Percentiles rank a stretch among this genome's conserved stretches.
These are phyloP conservation scores for Thalia dealbata DNA, from an alignment of 176 grass and related monocot species.

Conservation along the genomic window DNA sequence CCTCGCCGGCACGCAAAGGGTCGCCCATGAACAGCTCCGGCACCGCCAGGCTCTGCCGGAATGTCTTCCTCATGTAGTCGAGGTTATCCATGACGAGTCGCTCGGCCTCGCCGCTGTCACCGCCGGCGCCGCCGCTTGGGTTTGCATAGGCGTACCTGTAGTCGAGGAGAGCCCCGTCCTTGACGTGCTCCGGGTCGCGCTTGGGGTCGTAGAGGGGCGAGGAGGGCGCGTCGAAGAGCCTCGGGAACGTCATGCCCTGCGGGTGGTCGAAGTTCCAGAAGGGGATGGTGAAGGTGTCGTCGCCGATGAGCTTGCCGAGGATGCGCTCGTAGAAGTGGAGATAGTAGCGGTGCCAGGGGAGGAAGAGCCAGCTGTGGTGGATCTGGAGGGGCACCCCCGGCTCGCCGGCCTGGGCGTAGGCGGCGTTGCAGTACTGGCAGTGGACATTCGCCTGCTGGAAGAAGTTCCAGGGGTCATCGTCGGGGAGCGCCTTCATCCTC, in stretches of 20 bases:
- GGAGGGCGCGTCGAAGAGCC: background rate
- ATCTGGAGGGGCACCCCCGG: background rate
- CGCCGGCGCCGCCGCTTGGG: background rate
- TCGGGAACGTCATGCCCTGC: background rate
- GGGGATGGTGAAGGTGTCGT: slow-evolving; percentile 9
- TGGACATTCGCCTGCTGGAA: slow-evolving; percentile 7
- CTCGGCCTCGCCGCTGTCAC: no score
- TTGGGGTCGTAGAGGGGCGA: slow-evolving; percentile 1
- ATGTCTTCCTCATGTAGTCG: background rate
- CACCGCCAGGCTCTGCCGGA: slow-evolving; percentile 7
- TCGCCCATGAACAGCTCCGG: slow-evolving; percentile 18
- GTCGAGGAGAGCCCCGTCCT: slow-evolving; percentile 6
- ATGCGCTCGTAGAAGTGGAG: slow-evolving; percentile 19
- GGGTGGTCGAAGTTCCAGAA: slow-evolving; percentile 1
- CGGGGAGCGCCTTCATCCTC: slow-evolving; percentile 1
- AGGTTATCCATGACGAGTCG: slow-evolving; percentile 13
- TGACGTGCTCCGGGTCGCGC: slow-evolving; percentile 12
- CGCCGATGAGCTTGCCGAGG: slow-evolving; percentile 16
- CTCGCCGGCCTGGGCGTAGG: background rate
- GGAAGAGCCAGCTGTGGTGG: slow-evolving; percentile 7
- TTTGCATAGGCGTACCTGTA: slow-evolving; percentile 4
- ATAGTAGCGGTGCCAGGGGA: slow-evolving; percentile 17
- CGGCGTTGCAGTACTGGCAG: slow-evolving; percentile 10
- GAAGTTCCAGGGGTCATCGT: background rate
- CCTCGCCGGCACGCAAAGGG: background rate